Base-by-base conservation (phyloP, 495 filamentous ascomycete genomes). In the Trichoderma orchidacearum region DNA sequence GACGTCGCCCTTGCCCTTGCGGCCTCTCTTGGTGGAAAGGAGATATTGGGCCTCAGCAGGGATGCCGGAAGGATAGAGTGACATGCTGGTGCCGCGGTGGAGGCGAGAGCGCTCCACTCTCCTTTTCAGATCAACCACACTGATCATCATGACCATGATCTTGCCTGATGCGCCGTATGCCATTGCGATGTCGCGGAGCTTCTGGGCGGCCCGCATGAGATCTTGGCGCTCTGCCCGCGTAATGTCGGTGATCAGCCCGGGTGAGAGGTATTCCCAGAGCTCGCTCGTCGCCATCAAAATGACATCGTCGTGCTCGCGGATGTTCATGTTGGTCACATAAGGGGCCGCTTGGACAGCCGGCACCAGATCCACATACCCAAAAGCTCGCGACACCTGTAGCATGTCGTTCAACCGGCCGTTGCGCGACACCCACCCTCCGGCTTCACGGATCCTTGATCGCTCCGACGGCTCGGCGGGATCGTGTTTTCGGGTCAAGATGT, bases 111-210 rank as follows among this genome's bases (percentile, higher is more conserved):
- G 79, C 58, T 90, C 86, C 51, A 73, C 74, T 51, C 87, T 80
- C 63, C 85, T 87, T 70, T 90, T 91, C 45, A 97, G 71, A 64
- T 96, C 89, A 55, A 85, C 85, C 38, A 99, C 86, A 27, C 90
- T 89, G 53, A 99, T 81, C 67, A 97, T 86, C 90, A 96, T 95
- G 1, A 99, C 89, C 93, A 96, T 97, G 61, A 99, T 85, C 73
- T 97, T 99, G 61, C 84, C 85, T 6, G 79, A 88, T 30, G 91
- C 85, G 18, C 93, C 94, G 65, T 95, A 97, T 3, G 92, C 87
- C 59, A 99, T 94, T 25, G 93, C 94, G 34, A 99, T 73, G 73
- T 99, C 93, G 30, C 93, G 84, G 8, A 97, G 80, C 65, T 93
- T 96, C 64, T 97, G 90, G 23, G 94, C 85, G n/a, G 91, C 94